Percentiles rank a stretch among this genome's conserved stretches.
These are phyloP conservation scores for Epichloe baconii DNA, from an alignment of 2,329 filamentous ascomycete genomes.

Conservation along the genomic window DNA sequence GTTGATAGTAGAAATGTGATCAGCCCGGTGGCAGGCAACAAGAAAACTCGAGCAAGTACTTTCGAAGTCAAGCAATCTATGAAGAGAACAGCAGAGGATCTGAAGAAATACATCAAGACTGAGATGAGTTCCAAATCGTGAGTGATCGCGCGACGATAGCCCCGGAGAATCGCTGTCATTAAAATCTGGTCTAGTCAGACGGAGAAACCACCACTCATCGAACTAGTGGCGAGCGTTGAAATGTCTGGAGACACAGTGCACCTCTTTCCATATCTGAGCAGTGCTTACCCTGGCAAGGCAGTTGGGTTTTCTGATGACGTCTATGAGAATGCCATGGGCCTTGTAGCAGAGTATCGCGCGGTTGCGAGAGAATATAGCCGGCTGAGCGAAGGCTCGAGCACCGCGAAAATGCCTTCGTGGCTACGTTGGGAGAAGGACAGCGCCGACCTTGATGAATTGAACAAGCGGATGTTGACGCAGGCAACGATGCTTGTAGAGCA, in stretches of 20 bases:
- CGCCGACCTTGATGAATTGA: constrained; percentile 16
- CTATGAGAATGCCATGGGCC: neutral
- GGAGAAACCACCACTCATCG: neutral
- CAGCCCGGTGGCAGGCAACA: neutral
- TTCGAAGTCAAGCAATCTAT: constrained; percentile 3
- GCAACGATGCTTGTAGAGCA: constrained; percentile 11
- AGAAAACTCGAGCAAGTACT: neutral
- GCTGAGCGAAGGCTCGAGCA: constrained; percentile 8
- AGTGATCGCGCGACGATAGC: neutral
- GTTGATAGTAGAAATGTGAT: neutral
- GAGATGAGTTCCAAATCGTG: neutral
- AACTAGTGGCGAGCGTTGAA: neutral
- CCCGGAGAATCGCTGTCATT: neutral
- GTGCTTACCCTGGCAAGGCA: neutral
- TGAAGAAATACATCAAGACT: constrained; percentile 2
- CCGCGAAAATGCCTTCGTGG: constrained; percentile 14
- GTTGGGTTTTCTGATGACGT: neutral
- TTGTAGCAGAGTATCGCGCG: constrained; percentile 10
- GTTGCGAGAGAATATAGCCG: constrained; percentile 13
- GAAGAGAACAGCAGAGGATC: neutral
- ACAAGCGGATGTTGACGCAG: constrained; percentile 13
- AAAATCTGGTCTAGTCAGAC: neutral
- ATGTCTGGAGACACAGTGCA: neutral
- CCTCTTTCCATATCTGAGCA: neutral
- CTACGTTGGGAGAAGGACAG: constrained; percentile 22